These are phyloP conservation scores for Diaporthe caulivora DNA, from an alignment of 2,329 filamentous ascomycete genomes.

Conservation along the genomic window DNA sequence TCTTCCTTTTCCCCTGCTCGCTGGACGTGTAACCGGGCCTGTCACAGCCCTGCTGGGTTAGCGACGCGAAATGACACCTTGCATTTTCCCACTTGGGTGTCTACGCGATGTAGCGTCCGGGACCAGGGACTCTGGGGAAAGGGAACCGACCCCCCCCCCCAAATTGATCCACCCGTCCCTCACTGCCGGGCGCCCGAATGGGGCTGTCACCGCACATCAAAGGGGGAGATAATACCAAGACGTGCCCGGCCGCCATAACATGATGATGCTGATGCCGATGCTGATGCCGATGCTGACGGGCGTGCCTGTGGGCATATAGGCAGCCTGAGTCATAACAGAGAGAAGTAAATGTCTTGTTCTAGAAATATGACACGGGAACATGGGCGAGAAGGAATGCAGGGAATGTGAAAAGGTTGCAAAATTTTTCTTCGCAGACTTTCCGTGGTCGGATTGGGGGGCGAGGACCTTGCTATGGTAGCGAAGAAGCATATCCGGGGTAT, in stretches of 20 bases:
- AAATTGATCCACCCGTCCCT: background rate
- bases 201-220: background rate
- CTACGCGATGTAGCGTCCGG: constrained; percentile 1
- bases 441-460: too few species aligned
- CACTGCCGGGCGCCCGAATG: background rate
- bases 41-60: constrained; percentile 14
- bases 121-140: background rate
- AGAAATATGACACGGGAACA: background rate
- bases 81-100: background rate
- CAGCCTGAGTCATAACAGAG: background rate
- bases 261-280: constrained; percentile 1
- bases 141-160: background rate
- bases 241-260: constrained; percentile 9
- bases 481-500: background rate
- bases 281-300: background rate
- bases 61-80: constrained; percentile 2
- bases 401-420: background rate
- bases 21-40: constrained; percentile 7
- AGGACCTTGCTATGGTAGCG: background rate
- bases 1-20: too few species aligned
- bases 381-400: background rate
- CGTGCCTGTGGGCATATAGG: background rate
- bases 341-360: background rate
- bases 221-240: constrained; percentile 4
- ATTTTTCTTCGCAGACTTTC: background rate